Percentiles rank a stretch among this genome's conserved stretches.
phyloP scores from a whole-genome alignment of 1,139 yeast species.

The Nematodospora anomalae region DNA sequence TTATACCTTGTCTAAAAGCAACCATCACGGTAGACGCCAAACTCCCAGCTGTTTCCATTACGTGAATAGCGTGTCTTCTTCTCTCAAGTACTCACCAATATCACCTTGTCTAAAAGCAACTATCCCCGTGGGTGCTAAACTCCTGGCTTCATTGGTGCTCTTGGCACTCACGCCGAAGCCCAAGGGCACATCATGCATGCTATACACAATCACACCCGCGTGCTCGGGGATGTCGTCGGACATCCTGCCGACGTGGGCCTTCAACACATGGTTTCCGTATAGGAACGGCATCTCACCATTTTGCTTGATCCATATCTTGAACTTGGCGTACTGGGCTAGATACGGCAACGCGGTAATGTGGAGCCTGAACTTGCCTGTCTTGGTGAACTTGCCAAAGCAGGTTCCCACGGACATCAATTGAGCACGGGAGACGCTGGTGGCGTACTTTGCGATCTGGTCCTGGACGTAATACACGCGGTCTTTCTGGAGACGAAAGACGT shows the following conservation, averaged over 20 bases:
- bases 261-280: conserved; percentile 93
- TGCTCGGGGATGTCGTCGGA: conserved; percentile 98
- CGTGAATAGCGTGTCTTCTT: conserved; percentile 93
- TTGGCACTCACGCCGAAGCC: conserved; percentile 97
- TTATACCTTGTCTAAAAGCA: no score
- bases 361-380: conserved; percentile 92
- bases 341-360: conserved; percentile 90
- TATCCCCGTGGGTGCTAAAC: conserved; percentile 88
- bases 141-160: conserved; percentile 85
- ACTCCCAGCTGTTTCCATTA: conserved; percentile 24
- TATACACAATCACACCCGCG: conserved; percentile 87
- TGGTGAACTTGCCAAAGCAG: conserved; percentile 95
- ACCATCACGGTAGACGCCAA: conserved; percentile 5
- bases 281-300: conserved; percentile 99
- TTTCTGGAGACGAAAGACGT: conserved; percentile 92
- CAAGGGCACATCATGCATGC: conserved; percentile 90
- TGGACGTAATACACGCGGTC: conserved; percentile 93
- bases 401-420: conserved; percentile 90
- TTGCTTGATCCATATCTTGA: conserved; percentile 92
- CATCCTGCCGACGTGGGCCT: conserved; percentile 96
- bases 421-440: conserved; percentile 86
- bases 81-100: conserved; percentile 97
- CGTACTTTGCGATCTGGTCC: conserved; percentile 79
- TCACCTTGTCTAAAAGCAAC: conserved; percentile 97
- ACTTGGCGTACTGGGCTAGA: conserved; percentile 84